These are phyloP conservation scores for Camelina hispida DNA, from an alignment of 345 rosid genomes.

Conservation along the genomic window DNA sequence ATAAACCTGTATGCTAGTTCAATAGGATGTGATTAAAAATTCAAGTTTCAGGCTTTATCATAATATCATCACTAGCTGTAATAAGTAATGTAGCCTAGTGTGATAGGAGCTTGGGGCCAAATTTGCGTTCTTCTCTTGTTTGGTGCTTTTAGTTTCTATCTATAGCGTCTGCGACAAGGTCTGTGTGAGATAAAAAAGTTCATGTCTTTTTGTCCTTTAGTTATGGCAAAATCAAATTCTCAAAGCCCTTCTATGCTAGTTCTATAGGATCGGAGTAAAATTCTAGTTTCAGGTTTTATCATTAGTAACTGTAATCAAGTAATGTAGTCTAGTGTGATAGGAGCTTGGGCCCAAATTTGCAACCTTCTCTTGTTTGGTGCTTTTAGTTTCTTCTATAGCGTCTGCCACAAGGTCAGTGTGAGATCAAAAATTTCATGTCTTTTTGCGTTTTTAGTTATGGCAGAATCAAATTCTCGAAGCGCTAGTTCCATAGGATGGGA, in stretches of 20 bases:
- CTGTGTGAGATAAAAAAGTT: neutral
- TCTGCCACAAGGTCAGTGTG: neutral
- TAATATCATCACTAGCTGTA: neutral
- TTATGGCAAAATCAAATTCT: neutral
- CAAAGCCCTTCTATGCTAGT: neutral
- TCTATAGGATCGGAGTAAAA: neutral
- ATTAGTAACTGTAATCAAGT: neutral
- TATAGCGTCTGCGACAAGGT: neutral
- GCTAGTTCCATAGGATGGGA: neutral
- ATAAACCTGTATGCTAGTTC: neutral
- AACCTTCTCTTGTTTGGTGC: neutral
- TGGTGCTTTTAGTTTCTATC: neutral
- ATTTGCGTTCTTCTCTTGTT: neutral
- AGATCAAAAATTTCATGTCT: neutral
- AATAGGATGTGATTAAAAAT: neutral
- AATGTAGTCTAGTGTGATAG: conserved; percentile 4
- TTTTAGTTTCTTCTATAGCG: neutral
- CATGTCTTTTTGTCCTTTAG: neutral
- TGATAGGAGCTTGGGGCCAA: neutral
- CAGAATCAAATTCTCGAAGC: neutral
- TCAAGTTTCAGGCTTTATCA: neutral
- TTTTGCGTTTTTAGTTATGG: neutral
- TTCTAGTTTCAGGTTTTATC: neutral
- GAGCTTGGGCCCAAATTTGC: neutral
- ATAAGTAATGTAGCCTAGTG: neutral